phyloP scores from a whole-genome alignment of 495 filamentous ascomycete genomes.

The Penicillium diatomitis region DNA sequence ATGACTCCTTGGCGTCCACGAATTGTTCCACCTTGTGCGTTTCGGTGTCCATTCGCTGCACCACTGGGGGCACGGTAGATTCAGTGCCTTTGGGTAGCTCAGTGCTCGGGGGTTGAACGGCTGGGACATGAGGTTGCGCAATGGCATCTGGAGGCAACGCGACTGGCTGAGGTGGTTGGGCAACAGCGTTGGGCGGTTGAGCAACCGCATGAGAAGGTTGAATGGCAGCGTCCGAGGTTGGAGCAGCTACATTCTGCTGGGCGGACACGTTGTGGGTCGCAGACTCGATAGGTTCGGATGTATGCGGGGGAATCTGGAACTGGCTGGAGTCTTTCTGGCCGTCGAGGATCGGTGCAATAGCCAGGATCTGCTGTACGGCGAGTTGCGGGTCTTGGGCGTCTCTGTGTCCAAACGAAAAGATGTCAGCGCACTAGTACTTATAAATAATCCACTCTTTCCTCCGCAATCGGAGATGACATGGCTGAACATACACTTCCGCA shows the following conservation, averaged over 20 bases:
- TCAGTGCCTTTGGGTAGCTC: conserved; percentile 5
- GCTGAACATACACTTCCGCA: conserved; percentile 62
- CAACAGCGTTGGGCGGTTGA: too few relatives aligned
- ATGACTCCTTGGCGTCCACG: conserved; percentile 45
- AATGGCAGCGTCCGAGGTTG: conserved; percentile 11
- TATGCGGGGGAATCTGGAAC: conserved; percentile 35
- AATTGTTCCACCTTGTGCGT: conserved; percentile 46
- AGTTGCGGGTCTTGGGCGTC: conserved; percentile 58
- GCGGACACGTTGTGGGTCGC: conserved; percentile 1
- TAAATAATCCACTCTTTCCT: too few relatives aligned
- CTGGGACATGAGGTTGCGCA: background rate
- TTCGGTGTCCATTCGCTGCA: conserved; percentile 40
- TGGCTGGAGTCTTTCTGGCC: conserved; percentile 48
- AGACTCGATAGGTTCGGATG: conserved; percentile 1
- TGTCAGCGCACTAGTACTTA: too few relatives aligned
- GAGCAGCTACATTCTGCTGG: conserved; percentile 13
- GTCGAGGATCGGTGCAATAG: conserved; percentile 75
- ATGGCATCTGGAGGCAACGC: too few relatives aligned
- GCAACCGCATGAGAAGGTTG: too few relatives aligned
- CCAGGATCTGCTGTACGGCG: conserved; percentile 74
- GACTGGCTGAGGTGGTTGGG: too few relatives aligned
- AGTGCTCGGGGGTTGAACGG: conserved; percentile 18
- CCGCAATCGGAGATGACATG: background rate
- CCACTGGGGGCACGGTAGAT: conserved; percentile 5
- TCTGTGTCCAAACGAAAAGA: conserved; percentile 28